Percentiles rank a stretch among this genome's conserved stretches.
Evolutionary conservation across 345 rosid species (phyloP).

Genomic region (Dovyalis caffra): DNA sequence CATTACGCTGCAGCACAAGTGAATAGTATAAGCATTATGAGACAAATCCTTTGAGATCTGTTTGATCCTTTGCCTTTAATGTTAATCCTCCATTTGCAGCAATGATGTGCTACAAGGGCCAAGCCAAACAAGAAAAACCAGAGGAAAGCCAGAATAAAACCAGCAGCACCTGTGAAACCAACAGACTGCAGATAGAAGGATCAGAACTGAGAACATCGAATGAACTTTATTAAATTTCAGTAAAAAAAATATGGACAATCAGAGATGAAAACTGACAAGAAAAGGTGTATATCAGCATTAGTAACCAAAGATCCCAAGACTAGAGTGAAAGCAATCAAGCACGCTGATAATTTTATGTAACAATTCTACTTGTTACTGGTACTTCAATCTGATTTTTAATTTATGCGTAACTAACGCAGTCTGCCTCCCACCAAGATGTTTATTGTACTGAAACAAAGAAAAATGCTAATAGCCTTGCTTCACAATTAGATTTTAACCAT

Average conservation of each 20-base stretch:
- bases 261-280: background rate
- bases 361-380: background rate
- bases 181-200: conserved; percentile 66
- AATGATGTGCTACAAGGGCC: conserved; percentile 60
- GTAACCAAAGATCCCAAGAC: too few relatives aligned
- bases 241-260: background rate
- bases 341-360: background rate
- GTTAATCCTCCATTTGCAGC: conserved; percentile 64
- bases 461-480: background rate
- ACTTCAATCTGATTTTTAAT: background rate
- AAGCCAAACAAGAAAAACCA: conserved; percentile 89
- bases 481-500: background rate
- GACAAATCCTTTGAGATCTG: conserved; percentile 50
- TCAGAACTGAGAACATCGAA: conserved; percentile 10
- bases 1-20: conserved; percentile 85
- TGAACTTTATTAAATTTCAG: background rate
- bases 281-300: too few relatives aligned
- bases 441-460: background rate
- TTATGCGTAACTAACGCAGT: background rate
- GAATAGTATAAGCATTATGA: conserved; percentile 72
- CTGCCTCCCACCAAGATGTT: background rate
- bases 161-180: conserved; percentile 89
- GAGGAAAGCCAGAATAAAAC: conserved; percentile 62
- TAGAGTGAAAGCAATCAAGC: background rate
- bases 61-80: conserved; percentile 48